These are phyloP conservation scores for Chalaropsis thielavioides DNA, from an alignment of 2,329 filamentous ascomycete genomes.

Conservation along the genomic window DNA sequence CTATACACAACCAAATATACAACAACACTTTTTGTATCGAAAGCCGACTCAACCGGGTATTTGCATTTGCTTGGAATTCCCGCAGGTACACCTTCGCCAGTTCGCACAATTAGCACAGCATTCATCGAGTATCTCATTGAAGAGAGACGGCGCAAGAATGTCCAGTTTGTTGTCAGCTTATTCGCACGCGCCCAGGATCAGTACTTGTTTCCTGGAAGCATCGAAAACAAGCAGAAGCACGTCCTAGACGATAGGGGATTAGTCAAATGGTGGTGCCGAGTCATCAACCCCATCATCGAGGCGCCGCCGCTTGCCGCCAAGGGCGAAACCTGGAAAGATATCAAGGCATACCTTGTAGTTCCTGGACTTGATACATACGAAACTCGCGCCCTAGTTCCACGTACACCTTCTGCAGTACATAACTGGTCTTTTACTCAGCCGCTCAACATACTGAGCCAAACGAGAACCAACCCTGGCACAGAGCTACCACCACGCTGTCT, in stretches of 20 bases:
- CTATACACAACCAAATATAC: constrained; percentile 70
- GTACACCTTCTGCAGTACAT: constrained; percentile 29
- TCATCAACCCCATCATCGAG: constrained; percentile 61
- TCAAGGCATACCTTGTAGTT: constrained; percentile 72
- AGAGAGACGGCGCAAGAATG: constrained; percentile 46
- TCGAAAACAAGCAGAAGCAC: constrained; percentile 74
- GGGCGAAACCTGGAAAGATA: constrained; percentile 28
- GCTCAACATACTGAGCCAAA: constrained; percentile 49
- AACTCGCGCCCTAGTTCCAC: constrained; percentile 63
- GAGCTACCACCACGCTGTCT: constrained; percentile 64
- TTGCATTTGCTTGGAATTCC: constrained; percentile 52
- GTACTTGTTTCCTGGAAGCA: constrained; percentile 86
- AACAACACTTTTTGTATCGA: constrained; percentile 86
- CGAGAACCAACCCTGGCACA: constrained; percentile 39
- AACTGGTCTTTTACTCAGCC: constrained; percentile 60
- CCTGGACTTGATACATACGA: constrained; percentile 77
- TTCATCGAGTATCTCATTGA: constrained; percentile 66
- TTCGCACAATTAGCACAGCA: constrained; percentile 56
- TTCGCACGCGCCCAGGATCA: constrained; percentile 88
- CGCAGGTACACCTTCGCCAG: constrained; percentile 51
- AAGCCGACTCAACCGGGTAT: constrained; percentile 92
- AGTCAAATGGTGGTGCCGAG: constrained; percentile 91
- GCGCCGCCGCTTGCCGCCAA: constrained; percentile 26
- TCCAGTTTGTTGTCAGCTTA: constrained; percentile 65
- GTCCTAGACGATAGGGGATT: constrained; percentile 79